Percentiles rank a stretch among this genome's conserved stretches.
Evolutionary conservation across 441 rosid genomes (phyloP).

Genomic region (Lagerstroemia fauriei): DNA sequence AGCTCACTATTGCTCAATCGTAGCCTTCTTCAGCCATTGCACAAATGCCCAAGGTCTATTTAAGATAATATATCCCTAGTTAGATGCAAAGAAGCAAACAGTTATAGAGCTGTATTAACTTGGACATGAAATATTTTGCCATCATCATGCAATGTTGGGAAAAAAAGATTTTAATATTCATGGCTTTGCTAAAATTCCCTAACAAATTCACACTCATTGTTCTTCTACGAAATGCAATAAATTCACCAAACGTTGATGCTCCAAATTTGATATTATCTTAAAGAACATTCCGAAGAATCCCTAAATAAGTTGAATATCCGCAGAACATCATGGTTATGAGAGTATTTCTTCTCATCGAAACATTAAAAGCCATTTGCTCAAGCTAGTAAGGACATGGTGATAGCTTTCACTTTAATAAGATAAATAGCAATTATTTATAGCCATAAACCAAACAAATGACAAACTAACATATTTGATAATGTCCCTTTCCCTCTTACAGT

Average conservation of each 20-base stretch:
- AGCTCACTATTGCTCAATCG: constrained; percentile 64
- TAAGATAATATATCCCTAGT: constrained; percentile 68
- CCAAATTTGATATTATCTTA: background rate
- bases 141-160: background rate
- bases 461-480: background rate
- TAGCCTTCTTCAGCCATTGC: constrained; percentile 68
- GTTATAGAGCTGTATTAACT: background rate
- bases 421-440: background rate
- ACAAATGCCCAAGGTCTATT: constrained; percentile 80
- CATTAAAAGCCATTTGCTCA: background rate
- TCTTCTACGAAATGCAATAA: background rate
- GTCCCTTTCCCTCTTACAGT: background rate
- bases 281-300: background rate
- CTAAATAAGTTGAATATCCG: background rate
- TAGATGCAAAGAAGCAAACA: background rate
- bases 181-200: background rate
- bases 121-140: background rate
- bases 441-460: background rate
- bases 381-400: background rate
- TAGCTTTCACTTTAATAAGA: background rate
- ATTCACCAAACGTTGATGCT: background rate
- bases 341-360: background rate
- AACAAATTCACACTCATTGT: background rate
- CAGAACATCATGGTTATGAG: background rate
- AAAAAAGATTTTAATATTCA: background rate